A percentile compares a stretch with the other conserved stretches of the same genome.
Evolutionary conservation across 306 rosid species (phyloP).

Genomic region (Cucurbita pepo): DNA sequence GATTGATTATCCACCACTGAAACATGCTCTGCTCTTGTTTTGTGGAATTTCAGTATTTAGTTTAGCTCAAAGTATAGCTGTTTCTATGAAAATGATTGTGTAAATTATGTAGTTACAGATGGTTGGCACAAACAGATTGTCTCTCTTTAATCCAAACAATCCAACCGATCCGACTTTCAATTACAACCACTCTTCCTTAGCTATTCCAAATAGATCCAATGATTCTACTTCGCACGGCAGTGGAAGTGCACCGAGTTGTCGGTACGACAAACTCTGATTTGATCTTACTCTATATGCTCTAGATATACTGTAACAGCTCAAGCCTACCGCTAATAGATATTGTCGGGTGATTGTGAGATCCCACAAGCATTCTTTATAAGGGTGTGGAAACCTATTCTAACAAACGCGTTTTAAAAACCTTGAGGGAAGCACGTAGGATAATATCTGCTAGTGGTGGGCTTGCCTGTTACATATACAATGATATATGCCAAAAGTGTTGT

Average conservation of each 20-base stretch:
- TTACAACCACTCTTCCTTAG: constrained; percentile 16
- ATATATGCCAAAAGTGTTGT: neutral
- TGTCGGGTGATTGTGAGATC: no score
- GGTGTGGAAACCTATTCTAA: no score
- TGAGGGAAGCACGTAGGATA: no score
- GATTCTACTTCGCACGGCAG: constrained; percentile 4
- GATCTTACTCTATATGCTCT: neutral
- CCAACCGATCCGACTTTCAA: constrained; percentile 23
- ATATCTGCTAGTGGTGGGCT: no score
- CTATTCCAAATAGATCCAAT: constrained; percentile 26
- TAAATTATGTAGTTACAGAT: constrained; percentile 21
- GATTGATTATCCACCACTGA: neutral
- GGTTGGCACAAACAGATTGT: constrained; percentile 49
- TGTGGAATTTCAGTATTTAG: neutral
- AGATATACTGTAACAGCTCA: neutral
- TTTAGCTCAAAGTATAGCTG: neutral
- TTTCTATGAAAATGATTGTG: neutral
- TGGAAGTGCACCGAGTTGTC: neutral
- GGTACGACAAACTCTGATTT: constrained; percentile 11
- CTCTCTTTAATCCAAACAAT: constrained; percentile 36
- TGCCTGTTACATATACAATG: no score
- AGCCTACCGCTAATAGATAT: no score
- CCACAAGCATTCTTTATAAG: no score
- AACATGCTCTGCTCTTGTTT: neutral
- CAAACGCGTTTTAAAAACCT: no score